These are phyloP conservation scores for Gaertneriomyces semiglobifer DNA, from an alignment of 192 early-diverging fungal species.

Conservation along the genomic window DNA sequence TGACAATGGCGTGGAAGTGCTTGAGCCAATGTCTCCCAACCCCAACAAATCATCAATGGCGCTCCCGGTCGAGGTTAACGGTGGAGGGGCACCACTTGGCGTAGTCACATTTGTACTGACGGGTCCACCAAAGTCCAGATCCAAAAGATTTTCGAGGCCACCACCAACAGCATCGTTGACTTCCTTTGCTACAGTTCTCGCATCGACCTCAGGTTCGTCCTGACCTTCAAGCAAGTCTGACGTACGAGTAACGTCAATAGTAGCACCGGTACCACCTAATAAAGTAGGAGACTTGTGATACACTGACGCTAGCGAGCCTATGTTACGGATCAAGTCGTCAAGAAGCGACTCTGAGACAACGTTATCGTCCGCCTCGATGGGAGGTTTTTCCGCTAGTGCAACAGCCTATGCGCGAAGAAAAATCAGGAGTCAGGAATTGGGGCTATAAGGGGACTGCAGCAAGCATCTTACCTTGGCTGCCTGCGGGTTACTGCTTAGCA, in stretches of 20 bases:
- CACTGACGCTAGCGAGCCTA: slow-evolving; percentile 88
- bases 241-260: slow-evolving; percentile 7
- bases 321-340: slow-evolving; percentile 83
- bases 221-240: slow-evolving; percentile 35
- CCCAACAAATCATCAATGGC: slow-evolving; percentile 50
- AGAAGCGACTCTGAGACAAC: slow-evolving; percentile 70
- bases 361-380: slow-evolving; percentile 67
- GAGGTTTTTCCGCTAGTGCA: slow-evolving; percentile 84
- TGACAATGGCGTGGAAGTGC: not conserved
- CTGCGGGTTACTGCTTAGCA: slow-evolving; percentile 89
- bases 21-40: slow-evolving; percentile 33
- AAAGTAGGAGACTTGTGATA: slow-evolving; percentile 85
- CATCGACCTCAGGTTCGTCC: slow-evolving; percentile 34
- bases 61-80: slow-evolving; percentile 7
- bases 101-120: slow-evolving; percentile 19
- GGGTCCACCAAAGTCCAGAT: slow-evolving; percentile 67
- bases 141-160: slow-evolving; percentile 66
- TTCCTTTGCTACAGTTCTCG: slow-evolving; percentile 22
- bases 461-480: slow-evolving; percentile 71
- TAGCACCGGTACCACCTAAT: slow-evolving; percentile 55
- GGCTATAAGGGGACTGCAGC: too few species aligned
- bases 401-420: slow-evolving; percentile 53
- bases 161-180: slow-evolving; percentile 44
- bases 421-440: not conserved
- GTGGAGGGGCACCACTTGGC: slow-evolving; percentile 11